Percentiles rank a stretch among this genome's conserved stretches.
Conservation (phyloP, 108 stramenopile species). For the Cyclotella cryptica region DNA sequence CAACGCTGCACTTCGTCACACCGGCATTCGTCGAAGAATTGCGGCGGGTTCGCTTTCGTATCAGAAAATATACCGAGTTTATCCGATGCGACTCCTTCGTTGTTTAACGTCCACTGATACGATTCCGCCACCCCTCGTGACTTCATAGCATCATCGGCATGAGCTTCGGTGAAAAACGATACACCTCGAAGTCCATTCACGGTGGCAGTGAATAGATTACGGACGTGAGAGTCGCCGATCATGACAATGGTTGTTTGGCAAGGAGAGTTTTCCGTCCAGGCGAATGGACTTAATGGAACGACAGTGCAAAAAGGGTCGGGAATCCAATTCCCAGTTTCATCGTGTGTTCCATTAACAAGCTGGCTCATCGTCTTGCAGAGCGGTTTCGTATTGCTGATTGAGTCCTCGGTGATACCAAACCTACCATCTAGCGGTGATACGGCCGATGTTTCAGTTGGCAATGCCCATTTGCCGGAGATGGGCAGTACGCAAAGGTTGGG, state of each 20-base stretch:
- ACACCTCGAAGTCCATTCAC: constrained; percentile 41
- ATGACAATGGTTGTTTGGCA: constrained; percentile 42
- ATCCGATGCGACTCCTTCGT: constrained; percentile 32
- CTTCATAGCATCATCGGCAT: constrained; percentile 19
- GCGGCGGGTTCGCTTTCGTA: constrained; percentile 5
- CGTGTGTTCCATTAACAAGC: no score
- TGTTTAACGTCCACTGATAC: constrained; percentile 33
- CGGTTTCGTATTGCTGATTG: no score
- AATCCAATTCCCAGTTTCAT: no score
- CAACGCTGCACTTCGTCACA: constrained; percentile 32
- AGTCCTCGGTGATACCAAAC: no score
- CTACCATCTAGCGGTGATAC: no score
- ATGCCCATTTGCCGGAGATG: no score
- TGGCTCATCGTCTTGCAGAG: no score
- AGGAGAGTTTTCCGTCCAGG: constrained; percentile 27
- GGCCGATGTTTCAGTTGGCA: no score
- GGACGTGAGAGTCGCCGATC: constrained; percentile 45
- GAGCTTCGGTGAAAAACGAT: constrained; percentile 33
- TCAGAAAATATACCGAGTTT: constrained; percentile 5
- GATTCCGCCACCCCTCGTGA: constrained; percentile 22
- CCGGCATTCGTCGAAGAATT: constrained; percentile 19
- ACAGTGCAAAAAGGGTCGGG: no score
- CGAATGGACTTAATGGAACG: constrained; percentile 37
- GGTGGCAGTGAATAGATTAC: constrained; percentile 49
- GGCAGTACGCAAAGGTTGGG: no score